phyloP scores from a whole-genome alignment of 83 land plant species.

The Picea engelmannii region DNA sequence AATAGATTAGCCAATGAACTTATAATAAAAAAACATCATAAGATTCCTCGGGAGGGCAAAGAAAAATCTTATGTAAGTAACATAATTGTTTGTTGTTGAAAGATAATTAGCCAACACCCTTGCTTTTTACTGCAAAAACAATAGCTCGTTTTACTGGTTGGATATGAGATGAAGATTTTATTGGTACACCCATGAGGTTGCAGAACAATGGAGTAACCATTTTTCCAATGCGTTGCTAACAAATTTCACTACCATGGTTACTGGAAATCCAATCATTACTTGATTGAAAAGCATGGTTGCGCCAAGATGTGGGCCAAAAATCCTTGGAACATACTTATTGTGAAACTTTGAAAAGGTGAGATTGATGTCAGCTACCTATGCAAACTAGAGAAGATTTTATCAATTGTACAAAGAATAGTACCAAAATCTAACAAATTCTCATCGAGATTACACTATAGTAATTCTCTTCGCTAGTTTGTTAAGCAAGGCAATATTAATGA shows the following conservation, averaged over 20 bases:
- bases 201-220: constrained; percentile 64
- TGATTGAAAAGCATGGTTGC: constrained; percentile 38
- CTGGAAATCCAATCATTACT: constrained; percentile 71
- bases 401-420: background rate
- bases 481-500: background rate
- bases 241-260: constrained; percentile 69
- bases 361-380: constrained; percentile 77
- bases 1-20: no score
- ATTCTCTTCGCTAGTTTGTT: background rate
- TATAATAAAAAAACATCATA: no score
- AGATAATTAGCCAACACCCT: background rate
- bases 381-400: background rate
- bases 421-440: background rate
- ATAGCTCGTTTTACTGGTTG: constrained; percentile 27
- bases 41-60: no score
- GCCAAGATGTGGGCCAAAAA: constrained; percentile 42
- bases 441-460: background rate
- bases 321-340: constrained; percentile 47
- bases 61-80: no score
- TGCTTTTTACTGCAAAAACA: constrained; percentile 15
- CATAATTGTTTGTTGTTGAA: no score
- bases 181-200: constrained; percentile 58
- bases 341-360: constrained; percentile 73
- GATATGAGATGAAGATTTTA: constrained; percentile 65
- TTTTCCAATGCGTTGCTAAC: constrained; percentile 82